phyloP scores from a whole-genome alignment of 495 filamentous ascomycete genomes.

The Rostrohypoxylon terebratum region DNA sequence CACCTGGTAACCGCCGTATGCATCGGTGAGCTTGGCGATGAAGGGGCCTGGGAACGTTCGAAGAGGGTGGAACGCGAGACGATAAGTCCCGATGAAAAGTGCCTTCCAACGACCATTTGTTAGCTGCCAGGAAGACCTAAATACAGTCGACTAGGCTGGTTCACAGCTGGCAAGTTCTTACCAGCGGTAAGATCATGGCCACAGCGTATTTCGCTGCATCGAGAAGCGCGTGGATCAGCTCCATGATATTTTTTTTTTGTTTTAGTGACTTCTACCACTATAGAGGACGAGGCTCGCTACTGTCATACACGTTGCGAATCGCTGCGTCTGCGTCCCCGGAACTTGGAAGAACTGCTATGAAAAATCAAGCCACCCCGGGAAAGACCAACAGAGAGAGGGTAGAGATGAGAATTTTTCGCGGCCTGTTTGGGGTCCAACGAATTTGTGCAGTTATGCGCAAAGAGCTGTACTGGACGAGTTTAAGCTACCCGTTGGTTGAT shows the following conservation, averaged over 20 bases:
- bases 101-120: neutral
- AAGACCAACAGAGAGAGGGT: neutral
- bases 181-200: neutral
- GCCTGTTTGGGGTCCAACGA: neutral
- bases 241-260: too few species aligned
- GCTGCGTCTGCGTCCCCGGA: neutral
- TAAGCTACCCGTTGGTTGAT: too few species aligned
- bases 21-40: slow-evolving; percentile 63
- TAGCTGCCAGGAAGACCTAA: neutral
- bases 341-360: neutral
- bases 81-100: slow-evolving; percentile 48
- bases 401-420: neutral
- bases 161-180: neutral
- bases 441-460: neutral
- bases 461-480: neutral
- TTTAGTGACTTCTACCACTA: neutral
- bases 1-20: slow-evolving; percentile 57
- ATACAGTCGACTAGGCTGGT: neutral
- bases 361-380: neutral
- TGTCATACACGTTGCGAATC: neutral
- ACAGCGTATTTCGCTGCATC: neutral
- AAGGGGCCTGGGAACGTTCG: slow-evolving; percentile 70
- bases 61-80: slow-evolving; percentile 68
- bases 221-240: neutral
- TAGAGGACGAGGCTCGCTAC: neutral